Base-by-base conservation (phyloP, 352 stramenopile genomes). In the Pythium brassicae region DNA sequence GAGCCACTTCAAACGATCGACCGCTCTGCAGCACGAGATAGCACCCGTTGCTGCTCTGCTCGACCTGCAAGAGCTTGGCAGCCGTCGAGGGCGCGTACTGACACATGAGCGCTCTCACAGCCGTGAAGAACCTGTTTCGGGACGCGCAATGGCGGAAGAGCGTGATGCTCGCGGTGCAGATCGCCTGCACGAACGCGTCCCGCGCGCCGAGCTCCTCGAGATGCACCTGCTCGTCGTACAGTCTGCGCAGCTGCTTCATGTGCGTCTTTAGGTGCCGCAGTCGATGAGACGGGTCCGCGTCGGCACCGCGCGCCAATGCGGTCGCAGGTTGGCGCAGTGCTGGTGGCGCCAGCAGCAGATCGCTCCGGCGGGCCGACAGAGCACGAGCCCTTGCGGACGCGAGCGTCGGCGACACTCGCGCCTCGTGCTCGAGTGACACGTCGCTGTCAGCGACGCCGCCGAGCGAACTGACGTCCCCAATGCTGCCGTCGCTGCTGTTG, bases 121-220 rank as follows among this genome's bases (percentile, higher is more conserved):
- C 72, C 19, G 61, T 74, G 59, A 68, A 72, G 57, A 81, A 78
- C 2, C 53, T 58, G 15, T 15, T 50, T 2, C 53, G 65, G 4
- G 72, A 78, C n/a, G 58, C 58, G 39, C 62, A 69, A 59, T 81
- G 71, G 4, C 69, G 68, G 25, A 75, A 64, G 7, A 81, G 55
- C 27, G 72, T 81, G 48, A 81, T 76, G 52, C 72, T 71, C 45
- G 63, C 53, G n/a, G 72, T 76, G 53, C 66, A 78, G 44, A 81
- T 63, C 49, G 47, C 70, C 55, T 81, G 72, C 6, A 71, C n/a
- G 32, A 81, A 65, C 11, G 52, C 53, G 39, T 78, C 66, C 15
- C 64, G 58, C n/a, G 35, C 57, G 11, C 57, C 63, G 15, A 78
- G 63, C 39, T 81, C 63, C 54, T 85, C 72, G n/a, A 72, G 69